phyloP scores from a whole-genome alignment of 345 rosid genomes.

The Lepidium africanum region DNA sequence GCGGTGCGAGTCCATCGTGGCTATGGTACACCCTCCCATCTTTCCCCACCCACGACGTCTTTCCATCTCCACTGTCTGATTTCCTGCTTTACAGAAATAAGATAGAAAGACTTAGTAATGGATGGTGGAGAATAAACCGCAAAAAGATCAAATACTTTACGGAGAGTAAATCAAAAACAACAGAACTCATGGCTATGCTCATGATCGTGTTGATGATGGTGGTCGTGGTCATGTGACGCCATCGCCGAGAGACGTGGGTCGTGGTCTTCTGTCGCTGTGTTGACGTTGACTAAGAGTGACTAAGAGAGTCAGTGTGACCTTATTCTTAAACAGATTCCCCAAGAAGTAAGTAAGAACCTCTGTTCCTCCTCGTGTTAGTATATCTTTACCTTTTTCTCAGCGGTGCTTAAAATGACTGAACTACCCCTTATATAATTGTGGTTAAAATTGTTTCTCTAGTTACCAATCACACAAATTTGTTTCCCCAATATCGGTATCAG shows the following conservation, averaged over 20 bases:
- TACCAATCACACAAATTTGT: no score
- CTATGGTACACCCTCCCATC: conserved; percentile 86
- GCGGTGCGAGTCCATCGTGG: conserved; percentile 98
- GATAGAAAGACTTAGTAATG: neutral
- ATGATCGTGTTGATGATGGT: conserved; percentile 7
- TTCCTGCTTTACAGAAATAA: conserved; percentile 20
- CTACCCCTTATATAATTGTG: neutral
- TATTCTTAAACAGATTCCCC: neutral
- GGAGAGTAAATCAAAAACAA: neutral
- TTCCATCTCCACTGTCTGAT: neutral
- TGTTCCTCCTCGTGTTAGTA: no score
- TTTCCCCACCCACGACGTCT: conserved; percentile 57
- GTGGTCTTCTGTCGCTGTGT: neutral
- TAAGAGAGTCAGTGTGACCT: no score
- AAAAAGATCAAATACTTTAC: neutral
- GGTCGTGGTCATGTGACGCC: conserved; percentile 14
- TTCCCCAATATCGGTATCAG: no score
- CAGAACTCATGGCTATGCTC: conserved; percentile 4
- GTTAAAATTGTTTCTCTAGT: no score
- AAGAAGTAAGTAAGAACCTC: neutral
- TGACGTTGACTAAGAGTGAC: conserved; percentile 1
- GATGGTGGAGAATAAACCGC: neutral
- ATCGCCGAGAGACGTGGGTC: neutral
- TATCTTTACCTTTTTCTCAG: neutral
- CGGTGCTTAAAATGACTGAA: neutral